Evolutionary conservation across 2,329 filamentous ascomycete species (phyloP).

Genomic region (Podosphaera xanthii): DNA sequence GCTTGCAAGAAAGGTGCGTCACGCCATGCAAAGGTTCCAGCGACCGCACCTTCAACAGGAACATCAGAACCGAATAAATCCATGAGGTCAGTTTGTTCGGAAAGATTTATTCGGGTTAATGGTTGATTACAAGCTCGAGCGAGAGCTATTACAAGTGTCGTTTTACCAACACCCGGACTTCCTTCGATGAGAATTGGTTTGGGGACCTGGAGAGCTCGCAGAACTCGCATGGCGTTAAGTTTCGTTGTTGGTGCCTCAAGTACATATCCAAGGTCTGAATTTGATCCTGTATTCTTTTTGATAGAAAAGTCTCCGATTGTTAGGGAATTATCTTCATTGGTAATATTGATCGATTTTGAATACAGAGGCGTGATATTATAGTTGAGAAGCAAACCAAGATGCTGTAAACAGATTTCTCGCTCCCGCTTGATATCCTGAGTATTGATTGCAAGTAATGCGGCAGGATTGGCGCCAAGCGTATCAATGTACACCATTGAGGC

Average conservation of each 20-base stretch:
- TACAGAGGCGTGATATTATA: slow-evolving; percentile 44
- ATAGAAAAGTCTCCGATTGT: slow-evolving; percentile 57
- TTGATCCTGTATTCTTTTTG: slow-evolving; percentile 24
- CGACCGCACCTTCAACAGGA: slow-evolving; percentile 74
- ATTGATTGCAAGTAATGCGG: slow-evolving; percentile 57
- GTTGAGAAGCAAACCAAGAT: slow-evolving; percentile 44
- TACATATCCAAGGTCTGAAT: slow-evolving; percentile 40
- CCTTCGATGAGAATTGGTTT: slow-evolving; percentile 92
- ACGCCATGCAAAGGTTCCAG: slow-evolving; percentile 82
- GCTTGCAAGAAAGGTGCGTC: slow-evolving; percentile 88
- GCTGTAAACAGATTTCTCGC: slow-evolving; percentile 46
- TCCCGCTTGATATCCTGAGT: slow-evolving; percentile 47
- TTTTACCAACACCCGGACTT: slow-evolving; percentile 95
- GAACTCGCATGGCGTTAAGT: slow-evolving; percentile 72
- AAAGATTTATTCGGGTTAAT: slow-evolving; percentile 85
- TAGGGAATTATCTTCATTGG: slow-evolving; percentile 28
- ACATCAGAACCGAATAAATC: slow-evolving; percentile 94
- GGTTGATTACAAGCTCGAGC: slow-evolving; percentile 59
- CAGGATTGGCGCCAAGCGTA: slow-evolving; percentile 82
- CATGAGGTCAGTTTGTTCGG: slow-evolving; percentile 93
- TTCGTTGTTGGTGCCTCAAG: slow-evolving; percentile 79
- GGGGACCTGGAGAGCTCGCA: slow-evolving; percentile 65
- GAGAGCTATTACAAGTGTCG: slow-evolving; percentile 69
- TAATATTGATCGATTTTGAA: slow-evolving; percentile 34
- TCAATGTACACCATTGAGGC: slow-evolving; percentile 92